Conservation (phyloP, 2,329 filamentous ascomycete species). For the Aspergillus cejpii region DNA sequence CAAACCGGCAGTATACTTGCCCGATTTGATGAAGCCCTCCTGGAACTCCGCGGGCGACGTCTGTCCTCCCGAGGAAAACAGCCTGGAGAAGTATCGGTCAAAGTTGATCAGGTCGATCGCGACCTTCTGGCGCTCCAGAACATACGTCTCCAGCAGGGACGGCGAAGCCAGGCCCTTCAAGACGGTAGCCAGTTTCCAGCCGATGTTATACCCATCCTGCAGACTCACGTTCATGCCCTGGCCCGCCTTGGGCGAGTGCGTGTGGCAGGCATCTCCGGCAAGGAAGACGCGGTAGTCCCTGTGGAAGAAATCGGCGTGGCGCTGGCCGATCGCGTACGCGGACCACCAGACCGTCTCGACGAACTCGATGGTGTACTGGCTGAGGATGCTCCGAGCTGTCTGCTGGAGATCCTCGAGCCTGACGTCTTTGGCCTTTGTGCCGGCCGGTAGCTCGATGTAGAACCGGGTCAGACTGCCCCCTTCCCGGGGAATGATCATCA, state of each 20-base stretch:
- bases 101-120: slow-evolving; percentile 56
- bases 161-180: slow-evolving; percentile 41
- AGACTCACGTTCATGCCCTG: slow-evolving; percentile 53
- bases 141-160: slow-evolving; percentile 48
- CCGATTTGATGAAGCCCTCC: slow-evolving; percentile 52
- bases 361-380: slow-evolving; percentile 50
- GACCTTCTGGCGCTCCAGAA: slow-evolving; percentile 47
- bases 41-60: slow-evolving; percentile 48
- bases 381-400: slow-evolving; percentile 48
- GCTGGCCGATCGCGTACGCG: slow-evolving; percentile 63
- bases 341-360: slow-evolving; percentile 61
- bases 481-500: slow-evolving; percentile 50
- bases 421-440: slow-evolving; percentile 48
- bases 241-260: slow-evolving; percentile 64
- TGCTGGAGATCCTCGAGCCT: slow-evolving; percentile 49
- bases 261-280: slow-evolving; percentile 62
- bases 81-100: slow-evolving; percentile 49
- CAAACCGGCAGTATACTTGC: slow-evolving; percentile 55
- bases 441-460: slow-evolving; percentile 54
- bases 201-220: slow-evolving; percentile 56
- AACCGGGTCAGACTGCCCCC: slow-evolving; percentile 54
- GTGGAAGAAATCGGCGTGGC: slow-evolving; percentile 63
- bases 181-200: slow-evolving; percentile 53
- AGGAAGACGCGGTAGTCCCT: slow-evolving; percentile 61
- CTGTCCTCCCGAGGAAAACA: slow-evolving; percentile 46